phyloP scores from a whole-genome alignment of 164 flowering plant genomes.

The Kalanchoe fedtschenkoi region DNA sequence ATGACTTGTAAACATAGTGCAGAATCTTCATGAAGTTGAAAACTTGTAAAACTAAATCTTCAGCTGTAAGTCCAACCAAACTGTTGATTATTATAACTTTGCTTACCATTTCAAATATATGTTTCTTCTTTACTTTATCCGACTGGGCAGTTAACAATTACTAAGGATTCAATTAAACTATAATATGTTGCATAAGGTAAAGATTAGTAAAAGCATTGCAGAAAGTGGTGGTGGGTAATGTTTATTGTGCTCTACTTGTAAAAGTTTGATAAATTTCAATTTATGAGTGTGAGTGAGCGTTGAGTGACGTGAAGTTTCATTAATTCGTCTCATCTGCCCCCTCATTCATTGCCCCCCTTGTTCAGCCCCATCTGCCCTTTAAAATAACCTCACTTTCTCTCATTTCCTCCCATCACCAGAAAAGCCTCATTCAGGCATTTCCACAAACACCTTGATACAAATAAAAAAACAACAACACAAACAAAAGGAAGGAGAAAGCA shows the following conservation, averaged over 20 bases:
- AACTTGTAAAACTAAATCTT: background rate
- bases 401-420: background rate
- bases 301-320: constrained; percentile 9
- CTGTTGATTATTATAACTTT: background rate
- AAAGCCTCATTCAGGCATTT: background rate
- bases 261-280: background rate
- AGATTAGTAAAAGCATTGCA: background rate
- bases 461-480: background rate
- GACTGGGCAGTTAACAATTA: background rate
- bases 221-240: background rate
- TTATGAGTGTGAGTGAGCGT: constrained; percentile 7
- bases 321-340: constrained; percentile 7
- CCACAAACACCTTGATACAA: background rate
- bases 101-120: background rate
- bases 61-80: background rate
- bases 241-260: constrained; percentile 1
- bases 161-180: background rate
- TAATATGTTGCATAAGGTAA: background rate
- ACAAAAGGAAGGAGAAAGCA: background rate
- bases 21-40: constrained; percentile 1
- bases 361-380: background rate
- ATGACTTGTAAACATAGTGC: background rate
- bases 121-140: background rate
- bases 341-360: background rate
- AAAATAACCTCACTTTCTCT: background rate